Conservation (phyloP, 2,329 filamentous ascomycete species). For the Arthrobotrys conoides region DNA sequence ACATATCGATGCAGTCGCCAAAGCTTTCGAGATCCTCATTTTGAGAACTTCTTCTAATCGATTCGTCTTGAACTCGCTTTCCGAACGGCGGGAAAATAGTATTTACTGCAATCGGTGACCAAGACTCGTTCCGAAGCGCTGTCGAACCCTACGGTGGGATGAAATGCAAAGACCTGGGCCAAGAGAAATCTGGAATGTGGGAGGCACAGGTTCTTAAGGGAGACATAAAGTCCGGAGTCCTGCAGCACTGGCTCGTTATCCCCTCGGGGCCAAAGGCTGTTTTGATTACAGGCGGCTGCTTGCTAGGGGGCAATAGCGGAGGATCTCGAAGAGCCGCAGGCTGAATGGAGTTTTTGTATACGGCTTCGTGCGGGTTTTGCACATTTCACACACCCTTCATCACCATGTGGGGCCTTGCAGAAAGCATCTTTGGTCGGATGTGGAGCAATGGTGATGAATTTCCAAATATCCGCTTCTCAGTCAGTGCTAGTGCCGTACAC, state of each 20-base stretch:
- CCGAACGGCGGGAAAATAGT: conserved; percentile 37
- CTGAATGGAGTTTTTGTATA: conserved; percentile 43
- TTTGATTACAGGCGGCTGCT: conserved; percentile 49
- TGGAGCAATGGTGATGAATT: conserved; percentile 40
- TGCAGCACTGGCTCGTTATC: conserved; percentile 3
- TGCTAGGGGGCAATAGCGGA: conserved; percentile 15
- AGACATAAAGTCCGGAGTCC: conserved; percentile 25
- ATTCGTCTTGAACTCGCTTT: conserved; percentile 15
- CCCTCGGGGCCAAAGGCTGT: conserved; percentile 7
- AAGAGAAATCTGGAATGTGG: conserved; percentile 42
- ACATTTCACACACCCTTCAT: conserved; percentile 5
- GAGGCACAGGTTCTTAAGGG: conserved; percentile 54
- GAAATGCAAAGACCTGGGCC: conserved; percentile 39
- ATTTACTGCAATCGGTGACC: conserved; percentile 44
- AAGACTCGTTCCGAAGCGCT: conserved; percentile 37
- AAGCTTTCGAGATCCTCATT: conserved; percentile 50
- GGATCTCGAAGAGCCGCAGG: conserved; percentile 47
- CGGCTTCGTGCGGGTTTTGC: conserved; percentile 47
- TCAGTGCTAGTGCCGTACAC: conserved; percentile 21
- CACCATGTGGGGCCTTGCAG: conserved; percentile 18
- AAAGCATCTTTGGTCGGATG: conserved; percentile 32
- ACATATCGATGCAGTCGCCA: conserved; percentile 50
- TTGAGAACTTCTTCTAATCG: conserved; percentile 5
- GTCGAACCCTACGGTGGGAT: conserved; percentile 32
- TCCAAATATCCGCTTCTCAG: conserved; percentile 54